Evolutionary conservation across 202 grass and related monocot genomes (phyloP).

Genomic region (Setaria italica): DNA sequence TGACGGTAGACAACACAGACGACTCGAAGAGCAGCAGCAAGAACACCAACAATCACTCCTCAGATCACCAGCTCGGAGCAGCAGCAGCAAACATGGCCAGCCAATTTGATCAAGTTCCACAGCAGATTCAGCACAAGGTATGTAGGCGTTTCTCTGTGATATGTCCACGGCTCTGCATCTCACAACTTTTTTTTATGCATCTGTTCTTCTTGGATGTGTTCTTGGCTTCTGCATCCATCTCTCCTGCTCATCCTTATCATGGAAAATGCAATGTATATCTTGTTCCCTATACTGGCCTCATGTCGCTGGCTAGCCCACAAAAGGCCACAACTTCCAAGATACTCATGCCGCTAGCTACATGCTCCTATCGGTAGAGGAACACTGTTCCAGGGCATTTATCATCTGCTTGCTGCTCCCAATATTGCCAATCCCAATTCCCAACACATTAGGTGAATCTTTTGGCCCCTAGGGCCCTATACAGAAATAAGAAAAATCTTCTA

Average conservation of each 20-base stretch:
- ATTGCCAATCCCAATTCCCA: slow-evolving; percentile 54
- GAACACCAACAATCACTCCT: slow-evolving; percentile 52
- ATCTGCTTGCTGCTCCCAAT: slow-evolving; percentile 48
- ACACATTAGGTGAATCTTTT: slow-evolving; percentile 41
- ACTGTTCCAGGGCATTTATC: slow-evolving; percentile 36
- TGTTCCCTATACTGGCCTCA: slow-evolving; percentile 37
- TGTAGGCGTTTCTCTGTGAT: slow-evolving; percentile 15
- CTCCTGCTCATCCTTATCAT: slow-evolving; percentile 8
- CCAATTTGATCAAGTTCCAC: slow-evolving; percentile 49
- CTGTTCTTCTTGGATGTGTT: slow-evolving; percentile 27
- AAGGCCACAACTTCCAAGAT: slow-evolving; percentile 63
- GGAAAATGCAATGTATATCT: slow-evolving; percentile 13
- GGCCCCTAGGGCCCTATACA: background rate
- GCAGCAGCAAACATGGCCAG: slow-evolving; percentile 33
- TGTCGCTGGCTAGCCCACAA: slow-evolving; percentile 51
- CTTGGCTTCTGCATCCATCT: slow-evolving; percentile 36
- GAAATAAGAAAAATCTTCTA: slow-evolving; percentile 10
- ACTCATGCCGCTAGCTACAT: slow-evolving; percentile 44
- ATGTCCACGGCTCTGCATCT: background rate
- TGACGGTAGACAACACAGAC: slow-evolving; percentile 63
- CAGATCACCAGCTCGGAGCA: slow-evolving; percentile 42
- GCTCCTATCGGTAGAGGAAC: slow-evolving; percentile 38
- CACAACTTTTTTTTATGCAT: background rate
- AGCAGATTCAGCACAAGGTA: slow-evolving; percentile 47
- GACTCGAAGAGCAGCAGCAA: slow-evolving; percentile 71